Conservation (phyloP, 78 protist species). For the Chrysochromulina parva region DNA sequence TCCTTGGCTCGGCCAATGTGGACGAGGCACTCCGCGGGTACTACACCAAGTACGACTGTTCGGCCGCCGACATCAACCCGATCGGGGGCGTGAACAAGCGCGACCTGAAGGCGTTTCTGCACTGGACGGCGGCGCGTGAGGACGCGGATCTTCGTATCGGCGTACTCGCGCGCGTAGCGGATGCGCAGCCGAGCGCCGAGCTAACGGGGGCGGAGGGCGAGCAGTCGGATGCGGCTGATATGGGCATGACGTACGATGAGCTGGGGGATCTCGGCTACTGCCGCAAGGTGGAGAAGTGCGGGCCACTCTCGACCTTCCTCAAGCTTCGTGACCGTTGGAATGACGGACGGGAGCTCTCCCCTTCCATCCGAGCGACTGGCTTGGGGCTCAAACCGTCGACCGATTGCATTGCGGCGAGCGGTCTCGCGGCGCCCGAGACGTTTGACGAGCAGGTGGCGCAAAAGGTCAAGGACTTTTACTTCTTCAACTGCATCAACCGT, state of each 20-base stretch:
- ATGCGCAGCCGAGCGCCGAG: conserved; percentile 86
- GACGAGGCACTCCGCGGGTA: conserved; percentile 84
- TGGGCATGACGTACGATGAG: conserved; percentile 90
- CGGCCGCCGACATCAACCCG: conserved; percentile 84
- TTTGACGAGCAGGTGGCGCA: neutral
- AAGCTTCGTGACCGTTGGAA: neutral
- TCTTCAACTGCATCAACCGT: conserved; percentile 73
- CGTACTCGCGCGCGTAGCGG: conserved; percentile 24
- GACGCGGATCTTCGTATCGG: neutral
- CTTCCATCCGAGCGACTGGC: neutral
- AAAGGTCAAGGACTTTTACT: conserved; percentile 78
- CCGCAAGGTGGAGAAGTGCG: conserved; percentile 20
- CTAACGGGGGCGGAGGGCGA: conserved; percentile 20
- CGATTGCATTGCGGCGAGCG: neutral
- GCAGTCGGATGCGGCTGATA: conserved; percentile 79
- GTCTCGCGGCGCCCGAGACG: neutral
- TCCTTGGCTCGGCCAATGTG: conserved; percentile 82
- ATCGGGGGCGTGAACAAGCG: conserved; percentile 69
- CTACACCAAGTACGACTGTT: conserved; percentile 86
- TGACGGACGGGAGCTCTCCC: neutral
- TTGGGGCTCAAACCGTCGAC: no score
- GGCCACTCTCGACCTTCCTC: neutral
- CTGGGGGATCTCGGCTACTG: conserved; percentile 58
- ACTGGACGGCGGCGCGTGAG: neutral
- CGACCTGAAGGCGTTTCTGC: conserved; percentile 18